These are phyloP conservation scores for Westerdykella sp. DNA, from an alignment of 2,329 filamentous ascomycete species.

Conservation along the genomic window DNA sequence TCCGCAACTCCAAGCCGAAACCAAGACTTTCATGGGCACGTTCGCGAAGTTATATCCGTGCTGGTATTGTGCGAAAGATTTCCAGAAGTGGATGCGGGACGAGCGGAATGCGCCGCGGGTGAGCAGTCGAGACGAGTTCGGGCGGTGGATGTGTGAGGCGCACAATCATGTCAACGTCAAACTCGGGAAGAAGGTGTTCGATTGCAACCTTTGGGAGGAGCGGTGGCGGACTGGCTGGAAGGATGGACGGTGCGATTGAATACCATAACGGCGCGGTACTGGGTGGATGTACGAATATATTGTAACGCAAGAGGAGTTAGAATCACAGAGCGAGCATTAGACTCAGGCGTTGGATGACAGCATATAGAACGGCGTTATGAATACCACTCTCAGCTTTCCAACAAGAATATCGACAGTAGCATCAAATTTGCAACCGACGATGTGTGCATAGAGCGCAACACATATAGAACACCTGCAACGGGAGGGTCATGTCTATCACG, in stretches of 20 bases:
- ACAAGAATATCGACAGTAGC: no score
- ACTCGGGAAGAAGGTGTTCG: constrained; percentile 83
- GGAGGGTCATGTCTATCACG: neutral
- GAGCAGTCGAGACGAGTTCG: constrained; percentile 61
- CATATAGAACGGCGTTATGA: constrained; percentile 3
- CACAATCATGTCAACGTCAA: constrained; percentile 87
- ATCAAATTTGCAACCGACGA: neutral
- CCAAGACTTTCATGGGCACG: constrained; percentile 67
- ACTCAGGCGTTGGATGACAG: neutral
- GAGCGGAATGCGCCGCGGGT: constrained; percentile 58
- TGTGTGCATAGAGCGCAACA: neutral
- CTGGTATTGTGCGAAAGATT: constrained; percentile 92
- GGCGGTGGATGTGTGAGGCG: constrained; percentile 75
- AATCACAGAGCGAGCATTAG: constrained; percentile 1
- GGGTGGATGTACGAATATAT: constrained; percentile 4
- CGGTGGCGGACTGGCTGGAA: constrained; percentile 88
- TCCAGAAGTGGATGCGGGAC: constrained; percentile 70
- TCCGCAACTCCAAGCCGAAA: constrained; percentile 64
- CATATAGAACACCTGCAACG: neutral
- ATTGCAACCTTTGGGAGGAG: constrained; percentile 87
- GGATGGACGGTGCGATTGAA: constrained; percentile 58
- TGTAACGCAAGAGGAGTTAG: constrained; percentile 1
- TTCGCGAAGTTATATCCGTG: constrained; percentile 91
- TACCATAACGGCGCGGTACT: neutral
- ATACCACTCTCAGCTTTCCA: constrained; percentile 1